Evolutionary conservation across 345 rosid species (phyloP).

Genomic region (Atalantia buxifolia): DNA sequence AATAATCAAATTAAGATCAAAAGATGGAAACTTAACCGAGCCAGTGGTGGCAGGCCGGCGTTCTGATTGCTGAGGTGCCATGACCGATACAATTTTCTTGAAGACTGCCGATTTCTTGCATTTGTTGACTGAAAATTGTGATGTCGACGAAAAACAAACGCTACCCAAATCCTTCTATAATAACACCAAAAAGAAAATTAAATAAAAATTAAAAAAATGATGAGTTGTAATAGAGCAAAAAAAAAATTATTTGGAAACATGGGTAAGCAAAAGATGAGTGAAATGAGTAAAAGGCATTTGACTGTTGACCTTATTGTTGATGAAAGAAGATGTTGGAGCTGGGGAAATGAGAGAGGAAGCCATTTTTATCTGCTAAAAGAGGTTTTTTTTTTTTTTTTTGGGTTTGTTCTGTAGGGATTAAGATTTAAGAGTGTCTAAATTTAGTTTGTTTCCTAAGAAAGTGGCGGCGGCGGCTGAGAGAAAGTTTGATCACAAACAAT

Average conservation of each 20-base stretch:
- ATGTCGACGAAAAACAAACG: slow-evolving; percentile 40
- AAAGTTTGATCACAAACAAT: background rate
- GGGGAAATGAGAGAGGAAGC: background rate
- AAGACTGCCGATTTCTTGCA: slow-evolving; percentile 50
- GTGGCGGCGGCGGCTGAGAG: background rate
- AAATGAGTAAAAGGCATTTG: background rate
- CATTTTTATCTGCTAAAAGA: background rate
- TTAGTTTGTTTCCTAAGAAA: background rate
- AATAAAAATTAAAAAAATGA: background rate
- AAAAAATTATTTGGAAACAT: background rate
- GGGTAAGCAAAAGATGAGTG: background rate
- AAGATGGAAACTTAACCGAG: slow-evolving; percentile 41
- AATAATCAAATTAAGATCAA: background rate
- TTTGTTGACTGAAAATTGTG: slow-evolving; percentile 40
- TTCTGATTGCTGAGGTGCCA: slow-evolving; percentile 75
- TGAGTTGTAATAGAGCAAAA: background rate
- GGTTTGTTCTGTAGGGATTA: background rate
- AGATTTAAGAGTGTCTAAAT: background rate
- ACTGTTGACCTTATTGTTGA: background rate
- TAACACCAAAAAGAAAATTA: background rate
- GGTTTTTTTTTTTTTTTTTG: background rate
- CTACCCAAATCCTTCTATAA: slow-evolving; percentile 50
- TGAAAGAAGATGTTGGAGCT: background rate
- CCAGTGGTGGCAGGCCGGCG: slow-evolving; percentile 84
- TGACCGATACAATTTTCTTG: slow-evolving; percentile 65